Conservation (phyloP, 192 early-diverging fungal species). For the Coemansia sp. region DNA sequence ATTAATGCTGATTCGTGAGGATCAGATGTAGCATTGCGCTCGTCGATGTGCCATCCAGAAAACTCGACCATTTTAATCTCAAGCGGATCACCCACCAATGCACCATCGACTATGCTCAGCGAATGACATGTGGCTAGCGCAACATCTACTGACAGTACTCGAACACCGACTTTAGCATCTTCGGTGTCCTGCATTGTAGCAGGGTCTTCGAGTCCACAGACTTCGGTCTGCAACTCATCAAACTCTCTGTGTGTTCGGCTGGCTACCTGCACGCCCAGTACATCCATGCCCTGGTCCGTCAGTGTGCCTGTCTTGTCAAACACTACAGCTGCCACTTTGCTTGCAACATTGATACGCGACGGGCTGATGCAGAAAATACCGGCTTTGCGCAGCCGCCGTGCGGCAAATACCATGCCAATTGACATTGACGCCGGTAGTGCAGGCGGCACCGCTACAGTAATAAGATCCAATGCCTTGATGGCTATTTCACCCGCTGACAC, state of each 20-base stretch:
- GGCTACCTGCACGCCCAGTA: slow-evolving; percentile 74
- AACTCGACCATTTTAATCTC: slow-evolving; percentile 98
- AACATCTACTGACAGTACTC: slow-evolving; percentile 32
- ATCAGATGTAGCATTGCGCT: slow-evolving; percentile 54
- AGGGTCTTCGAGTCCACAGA: background rate
- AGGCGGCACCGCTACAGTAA: slow-evolving; percentile 94
- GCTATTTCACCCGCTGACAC: slow-evolving; percentile 72
- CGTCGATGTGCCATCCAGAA: slow-evolving; percentile 87
- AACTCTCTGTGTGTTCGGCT: slow-evolving; percentile 35
- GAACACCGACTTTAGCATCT: background rate
- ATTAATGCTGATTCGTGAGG: background rate
- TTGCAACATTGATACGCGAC: slow-evolving; percentile 92
- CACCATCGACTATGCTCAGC: slow-evolving; percentile 79
- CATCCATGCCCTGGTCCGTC: slow-evolving; percentile 91
- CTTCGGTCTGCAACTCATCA: slow-evolving; percentile 23
- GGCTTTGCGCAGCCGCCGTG: slow-evolving; percentile 69
- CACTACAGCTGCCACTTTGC: slow-evolving; percentile 89
- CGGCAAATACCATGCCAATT: slow-evolving; percentile 95
- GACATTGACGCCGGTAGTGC: slow-evolving; percentile 96
- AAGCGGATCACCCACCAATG: slow-evolving; percentile 90
- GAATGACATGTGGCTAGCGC: slow-evolving; percentile 80
- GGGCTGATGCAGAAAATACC: slow-evolving; percentile 92
- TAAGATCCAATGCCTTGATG: slow-evolving; percentile 85
- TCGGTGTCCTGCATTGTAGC: background rate
- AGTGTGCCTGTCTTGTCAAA: slow-evolving; percentile 99